Conservation (phyloP, 1,284 basidiomycete genomes). For the Pisolithus thermaeus region DNA sequence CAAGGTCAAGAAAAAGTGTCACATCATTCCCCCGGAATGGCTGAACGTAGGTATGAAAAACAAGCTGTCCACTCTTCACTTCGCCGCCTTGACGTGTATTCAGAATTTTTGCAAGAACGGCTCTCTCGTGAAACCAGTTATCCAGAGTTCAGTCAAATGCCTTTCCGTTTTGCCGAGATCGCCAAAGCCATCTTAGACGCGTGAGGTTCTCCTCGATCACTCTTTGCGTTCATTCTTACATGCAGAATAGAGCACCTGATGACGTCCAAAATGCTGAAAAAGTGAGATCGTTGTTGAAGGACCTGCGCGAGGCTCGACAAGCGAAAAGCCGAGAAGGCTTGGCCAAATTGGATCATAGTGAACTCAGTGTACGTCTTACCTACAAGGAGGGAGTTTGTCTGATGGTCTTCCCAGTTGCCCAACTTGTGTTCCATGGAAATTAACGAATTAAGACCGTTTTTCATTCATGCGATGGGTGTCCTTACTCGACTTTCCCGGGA, state of each 20-base stretch:
- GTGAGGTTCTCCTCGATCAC: constrained; percentile 37
- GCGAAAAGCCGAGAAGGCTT: constrained; percentile 89
- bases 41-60: constrained; percentile 62
- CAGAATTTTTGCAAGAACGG: constrained; percentile 71
- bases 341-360: constrained; percentile 62
- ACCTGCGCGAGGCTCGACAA: constrained; percentile 90
- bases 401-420: constrained; percentile 53
- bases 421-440: constrained; percentile 89
- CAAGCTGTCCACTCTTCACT: not conserved
- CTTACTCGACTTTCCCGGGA: constrained; percentile 38
- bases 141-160: constrained; percentile 69
- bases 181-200: constrained; percentile 86
- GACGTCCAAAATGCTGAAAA: constrained; percentile 81
- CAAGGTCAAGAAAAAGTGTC: constrained; percentile 91
- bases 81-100: constrained; percentile 1
- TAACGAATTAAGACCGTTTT: constrained; percentile 88
- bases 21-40: constrained; percentile 88
- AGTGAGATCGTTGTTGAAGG: constrained; percentile 83
- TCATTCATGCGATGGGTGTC: constrained; percentile 76
- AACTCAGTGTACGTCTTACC: constrained; percentile 58
- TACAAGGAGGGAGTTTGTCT: not conserved
- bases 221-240: not conserved
- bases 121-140: constrained; percentile 67
- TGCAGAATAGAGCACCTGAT: constrained; percentile 71
- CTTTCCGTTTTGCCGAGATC: constrained; percentile 85